Conservation (phyloP, 352 stramenopile genomes). For the Globisporangium spinosum region DNA sequence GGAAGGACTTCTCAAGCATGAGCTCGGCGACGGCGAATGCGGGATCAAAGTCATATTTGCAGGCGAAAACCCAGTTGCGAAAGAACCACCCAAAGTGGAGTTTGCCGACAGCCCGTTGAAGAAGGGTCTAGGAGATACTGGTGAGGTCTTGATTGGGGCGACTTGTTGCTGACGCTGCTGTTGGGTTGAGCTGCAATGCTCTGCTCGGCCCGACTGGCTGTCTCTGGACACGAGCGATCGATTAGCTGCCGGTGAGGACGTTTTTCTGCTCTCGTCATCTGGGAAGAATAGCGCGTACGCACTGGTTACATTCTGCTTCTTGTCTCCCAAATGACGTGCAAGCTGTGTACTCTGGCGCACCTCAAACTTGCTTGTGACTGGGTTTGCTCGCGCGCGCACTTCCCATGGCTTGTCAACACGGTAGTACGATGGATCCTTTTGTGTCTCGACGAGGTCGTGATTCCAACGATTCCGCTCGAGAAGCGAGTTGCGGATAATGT, state of each 20-base stretch:
- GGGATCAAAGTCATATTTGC: background rate
- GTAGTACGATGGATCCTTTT: slow-evolving; percentile 37
- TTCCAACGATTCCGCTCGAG: slow-evolving; percentile 65
- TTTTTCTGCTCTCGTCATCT: background rate
- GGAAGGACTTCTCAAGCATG: background rate
- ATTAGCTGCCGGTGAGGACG: background rate
- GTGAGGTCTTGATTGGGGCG: background rate
- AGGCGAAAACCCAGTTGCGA: background rate
- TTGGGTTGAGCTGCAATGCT: slow-evolving; percentile 1
- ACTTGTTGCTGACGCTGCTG: slow-evolving; percentile 12
- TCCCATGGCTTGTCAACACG: slow-evolving; percentile 55
- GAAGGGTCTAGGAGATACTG: background rate
- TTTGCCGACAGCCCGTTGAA: background rate
- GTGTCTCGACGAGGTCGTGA: slow-evolving; percentile 27
- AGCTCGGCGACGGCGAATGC: background rate
- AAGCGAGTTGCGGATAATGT: slow-evolving; percentile 40
- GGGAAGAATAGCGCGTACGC: slow-evolving; percentile 14
- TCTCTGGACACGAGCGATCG: slow-evolving; percentile 1
- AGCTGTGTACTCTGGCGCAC: slow-evolving; percentile 37
- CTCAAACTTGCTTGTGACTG: slow-evolving; percentile 20
- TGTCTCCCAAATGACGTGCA: slow-evolving; percentile 45
- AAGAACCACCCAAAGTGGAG: slow-evolving; percentile 17
- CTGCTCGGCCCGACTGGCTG: background rate
- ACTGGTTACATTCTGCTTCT: slow-evolving; percentile 28
- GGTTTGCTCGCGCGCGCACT: slow-evolving; percentile 19